Percentiles rank a stretch among this genome's conserved stretches.
phyloP scores from a whole-genome alignment of 169 alveolate genomes.

The Theileria equi region DNA sequence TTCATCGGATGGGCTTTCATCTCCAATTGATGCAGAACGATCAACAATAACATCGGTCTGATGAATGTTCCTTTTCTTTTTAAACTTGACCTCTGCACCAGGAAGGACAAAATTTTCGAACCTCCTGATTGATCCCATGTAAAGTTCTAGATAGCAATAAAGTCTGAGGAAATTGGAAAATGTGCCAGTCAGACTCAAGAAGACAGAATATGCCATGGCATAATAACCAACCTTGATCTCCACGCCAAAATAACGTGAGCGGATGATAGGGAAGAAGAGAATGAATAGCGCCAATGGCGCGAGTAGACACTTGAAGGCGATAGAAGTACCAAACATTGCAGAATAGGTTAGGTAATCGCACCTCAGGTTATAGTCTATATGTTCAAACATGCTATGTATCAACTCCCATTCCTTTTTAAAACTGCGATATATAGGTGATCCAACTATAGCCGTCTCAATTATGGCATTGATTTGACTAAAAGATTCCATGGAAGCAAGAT shows the following conservation, averaged over 20 bases:
- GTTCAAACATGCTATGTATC: not conserved
- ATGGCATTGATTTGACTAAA: slow-evolving; percentile 8
- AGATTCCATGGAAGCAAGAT: slow-evolving; percentile 10
- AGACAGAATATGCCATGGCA: not conserved
- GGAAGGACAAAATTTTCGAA: slow-evolving; percentile 5
- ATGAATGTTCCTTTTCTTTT: not conserved
- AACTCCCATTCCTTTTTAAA: slow-evolving; percentile 25
- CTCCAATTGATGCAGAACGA: too few relatives aligned
- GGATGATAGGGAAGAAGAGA: not conserved
- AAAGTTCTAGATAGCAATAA: not conserved
- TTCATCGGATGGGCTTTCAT: too few relatives aligned
- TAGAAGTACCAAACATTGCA: slow-evolving; percentile 6
- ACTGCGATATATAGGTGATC: slow-evolving; percentile 41
- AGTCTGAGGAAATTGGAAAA: not conserved
- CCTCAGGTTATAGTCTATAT: slow-evolving; percentile 8
- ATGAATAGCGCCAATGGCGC: slow-evolving; percentile 9
- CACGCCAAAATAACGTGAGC: not conserved
- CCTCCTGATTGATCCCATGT: not conserved
- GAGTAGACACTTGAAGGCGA: slow-evolving; percentile 4
- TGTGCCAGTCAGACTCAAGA: not conserved
- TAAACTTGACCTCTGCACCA: slow-evolving; percentile 1
- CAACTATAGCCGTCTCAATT: slow-evolving; percentile 20
- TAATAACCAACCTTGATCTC: not conserved
- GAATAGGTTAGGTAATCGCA: slow-evolving; percentile 2
- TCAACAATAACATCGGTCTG: slow-evolving; percentile 12